Evolutionary conservation across 2,329 filamentous ascomycete genomes (phyloP).

Genomic region (Pyrenophora teres): DNA sequence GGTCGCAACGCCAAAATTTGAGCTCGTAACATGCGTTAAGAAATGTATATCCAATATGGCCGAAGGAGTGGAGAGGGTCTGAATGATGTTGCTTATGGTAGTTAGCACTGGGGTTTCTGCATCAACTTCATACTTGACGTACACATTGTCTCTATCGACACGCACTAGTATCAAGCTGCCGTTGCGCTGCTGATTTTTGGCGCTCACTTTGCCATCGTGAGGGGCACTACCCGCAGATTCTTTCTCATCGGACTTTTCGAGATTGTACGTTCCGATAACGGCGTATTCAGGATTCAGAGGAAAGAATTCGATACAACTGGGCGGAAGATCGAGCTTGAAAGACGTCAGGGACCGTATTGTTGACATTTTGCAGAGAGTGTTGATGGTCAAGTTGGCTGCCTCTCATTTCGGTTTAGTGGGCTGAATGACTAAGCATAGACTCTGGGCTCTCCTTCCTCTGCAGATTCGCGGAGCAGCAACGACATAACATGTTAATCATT

Average conservation of each 20-base stretch:
- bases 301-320: slow-evolving; percentile 79
- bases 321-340: slow-evolving; percentile 67
- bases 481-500: background rate
- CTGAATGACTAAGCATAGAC: slow-evolving; percentile 19
- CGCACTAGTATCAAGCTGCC: slow-evolving; percentile 74
- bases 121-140: slow-evolving; percentile 42
- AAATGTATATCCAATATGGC: slow-evolving; percentile 89
- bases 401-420: slow-evolving; percentile 26
- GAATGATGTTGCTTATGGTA: slow-evolving; percentile 49
- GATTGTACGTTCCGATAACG: slow-evolving; percentile 82
- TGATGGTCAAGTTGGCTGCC: slow-evolving; percentile 5
- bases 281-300: slow-evolving; percentile 67
- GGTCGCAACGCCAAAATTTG: slow-evolving; percentile 73
- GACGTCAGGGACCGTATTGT: slow-evolving; percentile 54
- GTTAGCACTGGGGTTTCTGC: background rate
- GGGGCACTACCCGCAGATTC: slow-evolving; percentile 24
- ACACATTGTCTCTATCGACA: slow-evolving; percentile 61
- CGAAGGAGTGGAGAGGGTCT: slow-evolving; percentile 67
- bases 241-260: slow-evolving; percentile 58
- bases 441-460: background rate
- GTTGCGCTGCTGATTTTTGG: slow-evolving; percentile 65
- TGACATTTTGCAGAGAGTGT: slow-evolving; percentile 30
- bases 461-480: background rate
- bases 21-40: slow-evolving; percentile 53
- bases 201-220: slow-evolving; percentile 21